phyloP scores from a whole-genome alignment of 108 stramenopile genomes.

The Stephanodiscus triporus region DNA sequence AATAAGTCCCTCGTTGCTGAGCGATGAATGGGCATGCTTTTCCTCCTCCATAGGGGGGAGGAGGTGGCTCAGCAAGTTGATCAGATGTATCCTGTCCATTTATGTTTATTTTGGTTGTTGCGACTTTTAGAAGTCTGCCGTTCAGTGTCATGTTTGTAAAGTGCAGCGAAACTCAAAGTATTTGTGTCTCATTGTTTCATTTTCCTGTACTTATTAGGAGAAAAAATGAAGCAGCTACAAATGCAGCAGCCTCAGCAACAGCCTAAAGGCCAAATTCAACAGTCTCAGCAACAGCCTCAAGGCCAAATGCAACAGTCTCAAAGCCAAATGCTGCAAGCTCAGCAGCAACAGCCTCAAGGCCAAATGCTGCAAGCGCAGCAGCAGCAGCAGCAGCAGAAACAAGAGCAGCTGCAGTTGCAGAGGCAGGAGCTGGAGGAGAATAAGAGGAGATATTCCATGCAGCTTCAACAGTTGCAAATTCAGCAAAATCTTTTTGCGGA shows the following conservation, averaged over 20 bases:
- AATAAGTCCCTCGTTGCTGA: background rate
- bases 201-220: too few relatives aligned
- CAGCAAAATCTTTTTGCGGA: constrained; percentile 7
- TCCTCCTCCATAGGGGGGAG: background rate
- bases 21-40: background rate
- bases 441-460: constrained; percentile 8
- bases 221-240: constrained; percentile 23
- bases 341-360: constrained; percentile 5
- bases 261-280: background rate
- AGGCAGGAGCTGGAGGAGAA: constrained; percentile 4
- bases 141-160: background rate
- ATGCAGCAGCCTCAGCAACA: constrained; percentile 17
- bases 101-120: background rate
- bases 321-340: constrained; percentile 6
- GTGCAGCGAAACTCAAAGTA: background rate
- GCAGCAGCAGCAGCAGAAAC: background rate
- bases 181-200: background rate
- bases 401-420: background rate
- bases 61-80: background rate
- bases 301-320: constrained; percentile 15
- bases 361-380: constrained; percentile 14
- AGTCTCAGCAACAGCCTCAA: constrained; percentile 28
- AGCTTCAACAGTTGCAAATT: background rate
- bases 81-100: background rate
- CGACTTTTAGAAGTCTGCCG: background rate